Conservation (phyloP, 139 green algal genomes). For the Chlorella sorokiniana region DNA sequence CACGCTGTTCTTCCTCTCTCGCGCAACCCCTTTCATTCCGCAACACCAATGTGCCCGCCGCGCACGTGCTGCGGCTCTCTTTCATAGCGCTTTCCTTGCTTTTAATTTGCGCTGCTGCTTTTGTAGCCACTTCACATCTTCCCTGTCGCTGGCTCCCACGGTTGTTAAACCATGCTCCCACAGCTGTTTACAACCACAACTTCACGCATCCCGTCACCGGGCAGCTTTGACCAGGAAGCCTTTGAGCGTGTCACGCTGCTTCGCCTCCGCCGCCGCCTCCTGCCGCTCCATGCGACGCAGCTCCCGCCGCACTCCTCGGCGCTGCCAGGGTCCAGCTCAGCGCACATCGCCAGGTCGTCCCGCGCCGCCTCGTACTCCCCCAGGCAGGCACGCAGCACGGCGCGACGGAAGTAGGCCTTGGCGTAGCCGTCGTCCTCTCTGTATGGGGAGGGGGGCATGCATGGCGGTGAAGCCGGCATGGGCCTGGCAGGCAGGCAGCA, state of each 20-base stretch:
- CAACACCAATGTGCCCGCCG: too few relatives aligned
- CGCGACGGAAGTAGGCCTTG: conserved; percentile 48
- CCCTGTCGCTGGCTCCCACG: too few relatives aligned
- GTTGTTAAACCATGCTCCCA: too few relatives aligned
- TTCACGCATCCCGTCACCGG: neutral
- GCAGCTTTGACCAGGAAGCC: conserved; percentile 27
- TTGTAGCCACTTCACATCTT: too few relatives aligned
- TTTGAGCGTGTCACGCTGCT: conserved; percentile 29
- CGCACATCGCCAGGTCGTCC: conserved; percentile 27
- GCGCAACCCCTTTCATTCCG: too few relatives aligned
- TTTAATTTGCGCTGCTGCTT: too few relatives aligned
- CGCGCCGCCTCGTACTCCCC: conserved; percentile 27
- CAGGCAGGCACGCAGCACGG: conserved; percentile 12
- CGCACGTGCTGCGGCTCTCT: too few relatives aligned
- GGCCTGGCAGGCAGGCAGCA: neutral
- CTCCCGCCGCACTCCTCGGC: conserved; percentile 33
- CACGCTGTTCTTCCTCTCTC: neutral
- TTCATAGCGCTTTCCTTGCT: too few relatives aligned
- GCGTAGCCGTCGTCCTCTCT: conserved; percentile 28
- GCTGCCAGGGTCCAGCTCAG: conserved; percentile 21
- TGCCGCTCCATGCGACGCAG: conserved; percentile 24
- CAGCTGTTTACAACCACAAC: too few relatives aligned
- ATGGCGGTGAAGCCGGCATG: neutral
- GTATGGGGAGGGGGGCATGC: neutral
- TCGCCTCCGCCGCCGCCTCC: conserved; percentile 22